phyloP scores from a whole-genome alignment of 768 basidiomycete species.

The Leccinum pellstonianum region DNA sequence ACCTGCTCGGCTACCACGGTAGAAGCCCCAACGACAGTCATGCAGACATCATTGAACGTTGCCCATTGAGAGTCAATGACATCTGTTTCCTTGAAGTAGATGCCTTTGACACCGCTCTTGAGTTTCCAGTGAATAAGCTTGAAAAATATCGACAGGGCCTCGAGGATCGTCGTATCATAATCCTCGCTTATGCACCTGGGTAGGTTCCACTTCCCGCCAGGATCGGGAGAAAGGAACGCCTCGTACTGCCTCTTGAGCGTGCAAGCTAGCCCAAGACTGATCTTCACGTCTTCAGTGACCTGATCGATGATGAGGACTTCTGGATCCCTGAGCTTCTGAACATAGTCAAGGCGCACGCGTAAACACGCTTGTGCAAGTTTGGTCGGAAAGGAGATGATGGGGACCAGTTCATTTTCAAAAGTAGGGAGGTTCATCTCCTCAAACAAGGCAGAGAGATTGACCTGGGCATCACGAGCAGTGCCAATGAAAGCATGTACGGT shows the following conservation, averaged over 20 bases:
- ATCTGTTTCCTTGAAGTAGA: conserved; percentile 97
- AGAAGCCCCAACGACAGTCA: conserved; percentile 85
- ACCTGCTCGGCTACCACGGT: conserved; percentile 92
- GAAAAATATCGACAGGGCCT: conserved; percentile 88
- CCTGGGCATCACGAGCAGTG: conserved; percentile 82
- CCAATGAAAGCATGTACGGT: conserved; percentile 87
- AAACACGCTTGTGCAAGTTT: conserved; percentile 90
- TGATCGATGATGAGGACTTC: conserved; percentile 91
- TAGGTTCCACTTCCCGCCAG: conserved; percentile 82
- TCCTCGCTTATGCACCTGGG: conserved; percentile 87
- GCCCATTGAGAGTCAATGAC: conserved; percentile 97
- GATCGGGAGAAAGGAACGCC: conserved; percentile 85
- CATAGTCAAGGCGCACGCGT: conserved; percentile 85
- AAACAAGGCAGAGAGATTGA: conserved; percentile 73
- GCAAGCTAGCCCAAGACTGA: conserved; percentile 88
- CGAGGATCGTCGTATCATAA: conserved; percentile 86
- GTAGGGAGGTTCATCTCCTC: conserved; percentile 87
- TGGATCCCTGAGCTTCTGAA: conserved; percentile 83
- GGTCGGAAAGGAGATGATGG: conserved; percentile 94
- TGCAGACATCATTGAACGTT: conserved; percentile 89
- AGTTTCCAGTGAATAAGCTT: conserved; percentile 93
- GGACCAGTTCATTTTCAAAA: conserved; percentile 85
- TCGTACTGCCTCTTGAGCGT: conserved; percentile 95
- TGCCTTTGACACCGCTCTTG: conserved; percentile 86
- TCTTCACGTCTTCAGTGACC: conserved; percentile 88